These are phyloP conservation scores for Penicillium mononematosum DNA, from an alignment of 495 filamentous ascomycete species.

Conservation along the genomic window DNA sequence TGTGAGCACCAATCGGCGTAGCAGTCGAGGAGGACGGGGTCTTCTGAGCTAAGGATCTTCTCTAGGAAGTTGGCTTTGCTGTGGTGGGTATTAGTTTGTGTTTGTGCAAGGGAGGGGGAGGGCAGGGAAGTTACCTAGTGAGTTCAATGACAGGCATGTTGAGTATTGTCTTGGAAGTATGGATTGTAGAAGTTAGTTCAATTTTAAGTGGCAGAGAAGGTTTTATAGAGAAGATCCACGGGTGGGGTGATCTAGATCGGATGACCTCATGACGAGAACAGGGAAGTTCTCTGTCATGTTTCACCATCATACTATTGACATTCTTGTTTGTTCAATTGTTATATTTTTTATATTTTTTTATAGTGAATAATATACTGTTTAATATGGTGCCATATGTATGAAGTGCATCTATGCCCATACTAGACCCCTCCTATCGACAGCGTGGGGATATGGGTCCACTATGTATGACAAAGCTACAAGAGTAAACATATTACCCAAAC, in stretches of 20 bases:
- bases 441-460: neutral
- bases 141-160: constrained; percentile 9
- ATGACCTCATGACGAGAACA: too few relatives aligned
- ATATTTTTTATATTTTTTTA: too few relatives aligned
- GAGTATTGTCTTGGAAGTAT: neutral
- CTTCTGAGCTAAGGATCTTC: constrained; percentile 30
- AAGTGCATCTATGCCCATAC: too few relatives aligned
- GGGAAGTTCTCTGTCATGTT: too few relatives aligned
- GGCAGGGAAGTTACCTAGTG: neutral
- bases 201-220: neutral
- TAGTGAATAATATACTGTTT: too few relatives aligned
- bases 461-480: neutral
- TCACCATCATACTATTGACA: too few relatives aligned
- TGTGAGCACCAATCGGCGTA: constrained; percentile 89
- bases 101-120: neutral
- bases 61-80: constrained; percentile 24
- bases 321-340: too few relatives aligned
- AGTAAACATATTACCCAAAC: neutral
- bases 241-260: neutral
- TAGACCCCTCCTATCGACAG: neutral
- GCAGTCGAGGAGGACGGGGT: constrained; percentile 72
- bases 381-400: too few relatives aligned
- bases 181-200: too few relatives aligned
- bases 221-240: neutral
- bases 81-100: neutral